Conservation (phyloP, 305 asterid genomes). For the Ilex paraguariensis region DNA sequence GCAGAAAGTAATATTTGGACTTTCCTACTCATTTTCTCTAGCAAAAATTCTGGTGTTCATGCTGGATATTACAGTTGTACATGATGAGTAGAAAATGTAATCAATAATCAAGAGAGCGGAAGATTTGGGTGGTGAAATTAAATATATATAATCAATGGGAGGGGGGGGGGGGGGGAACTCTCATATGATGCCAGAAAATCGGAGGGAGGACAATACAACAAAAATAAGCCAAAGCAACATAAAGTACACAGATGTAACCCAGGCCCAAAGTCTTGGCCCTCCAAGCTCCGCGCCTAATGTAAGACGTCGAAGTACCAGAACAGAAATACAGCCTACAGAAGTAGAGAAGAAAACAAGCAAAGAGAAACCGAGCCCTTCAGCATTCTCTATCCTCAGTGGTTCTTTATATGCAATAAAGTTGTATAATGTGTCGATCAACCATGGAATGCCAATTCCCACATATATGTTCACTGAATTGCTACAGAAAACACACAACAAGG, state of each 20-base stretch:
- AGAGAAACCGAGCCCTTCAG: constrained; percentile 71
- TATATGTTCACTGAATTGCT: constrained; percentile 94
- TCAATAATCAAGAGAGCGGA: no score
- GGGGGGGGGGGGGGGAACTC: background rate
- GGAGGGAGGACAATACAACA: constrained; percentile 68
- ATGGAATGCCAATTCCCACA: constrained; percentile 83
- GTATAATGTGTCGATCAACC: constrained; percentile 82
- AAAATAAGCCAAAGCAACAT: constrained; percentile 70
- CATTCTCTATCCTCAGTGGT: constrained; percentile 61
- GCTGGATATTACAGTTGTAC: background rate
- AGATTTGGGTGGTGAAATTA: no score
- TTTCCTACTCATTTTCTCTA: background rate
- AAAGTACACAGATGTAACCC: constrained; percentile 62
- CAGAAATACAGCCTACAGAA: constrained; percentile 72
- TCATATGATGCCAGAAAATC: constrained; percentile 48
- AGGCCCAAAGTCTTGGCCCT: constrained; percentile 81
- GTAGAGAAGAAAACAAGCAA: constrained; percentile 82
- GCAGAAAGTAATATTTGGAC: background rate
- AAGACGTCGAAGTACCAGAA: constrained; percentile 68
- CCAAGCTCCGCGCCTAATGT: constrained; percentile 84
- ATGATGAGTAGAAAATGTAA: background rate
- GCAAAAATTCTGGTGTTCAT: background rate
- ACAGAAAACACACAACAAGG: constrained; percentile 11
- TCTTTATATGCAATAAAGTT: constrained; percentile 68
- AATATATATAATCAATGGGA: no score